These are phyloP conservation scores for Cladosporium sp. DNA, from an alignment of 2,329 filamentous ascomycete species.

Conservation along the genomic window DNA sequence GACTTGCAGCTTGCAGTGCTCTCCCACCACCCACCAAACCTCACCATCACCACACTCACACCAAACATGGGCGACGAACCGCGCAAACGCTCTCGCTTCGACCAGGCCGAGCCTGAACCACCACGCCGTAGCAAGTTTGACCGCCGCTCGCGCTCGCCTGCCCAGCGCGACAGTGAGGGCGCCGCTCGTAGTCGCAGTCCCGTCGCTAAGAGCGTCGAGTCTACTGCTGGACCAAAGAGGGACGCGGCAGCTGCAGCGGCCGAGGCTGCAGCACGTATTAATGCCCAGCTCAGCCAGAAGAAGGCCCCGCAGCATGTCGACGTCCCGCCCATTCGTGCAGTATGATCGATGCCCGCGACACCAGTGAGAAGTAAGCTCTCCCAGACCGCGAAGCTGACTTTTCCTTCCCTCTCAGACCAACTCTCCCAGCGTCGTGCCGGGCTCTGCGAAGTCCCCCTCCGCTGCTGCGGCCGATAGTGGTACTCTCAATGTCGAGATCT, in stretches of 20 bases:
- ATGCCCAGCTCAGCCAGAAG: conserved; percentile 57
- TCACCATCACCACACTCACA: neutral
- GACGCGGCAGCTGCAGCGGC: conserved; percentile 68
- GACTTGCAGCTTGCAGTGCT: neutral
- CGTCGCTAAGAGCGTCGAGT: conserved; percentile 61
- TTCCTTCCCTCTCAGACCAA: conserved; percentile 25
- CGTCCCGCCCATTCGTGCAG: conserved; percentile 70
- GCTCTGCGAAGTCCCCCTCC: conserved; percentile 56
- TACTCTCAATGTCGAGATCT: conserved; percentile 81
- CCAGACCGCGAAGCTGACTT: conserved; percentile 21
- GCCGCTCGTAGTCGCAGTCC: conserved; percentile 79
- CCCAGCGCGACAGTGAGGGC: conserved; percentile 62
- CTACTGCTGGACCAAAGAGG: conserved; percentile 28
- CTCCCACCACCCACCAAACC: neutral
- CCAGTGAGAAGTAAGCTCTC: neutral
- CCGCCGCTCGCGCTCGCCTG: conserved; percentile 84
- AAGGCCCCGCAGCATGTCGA: conserved; percentile 90
- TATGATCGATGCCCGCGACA: conserved; percentile 1
- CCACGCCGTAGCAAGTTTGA: conserved; percentile 77
- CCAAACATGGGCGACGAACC: conserved; percentile 73
- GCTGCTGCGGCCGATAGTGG: conserved; percentile 43
- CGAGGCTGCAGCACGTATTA: conserved; percentile 65
- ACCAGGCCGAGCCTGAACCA: conserved; percentile 83
- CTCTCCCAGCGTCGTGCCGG: conserved; percentile 47
- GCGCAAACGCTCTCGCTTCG: conserved; percentile 89